These are phyloP conservation scores for Trichoderma hamatum DNA, from an alignment of 2,329 filamentous ascomycete genomes.

Conservation along the genomic window DNA sequence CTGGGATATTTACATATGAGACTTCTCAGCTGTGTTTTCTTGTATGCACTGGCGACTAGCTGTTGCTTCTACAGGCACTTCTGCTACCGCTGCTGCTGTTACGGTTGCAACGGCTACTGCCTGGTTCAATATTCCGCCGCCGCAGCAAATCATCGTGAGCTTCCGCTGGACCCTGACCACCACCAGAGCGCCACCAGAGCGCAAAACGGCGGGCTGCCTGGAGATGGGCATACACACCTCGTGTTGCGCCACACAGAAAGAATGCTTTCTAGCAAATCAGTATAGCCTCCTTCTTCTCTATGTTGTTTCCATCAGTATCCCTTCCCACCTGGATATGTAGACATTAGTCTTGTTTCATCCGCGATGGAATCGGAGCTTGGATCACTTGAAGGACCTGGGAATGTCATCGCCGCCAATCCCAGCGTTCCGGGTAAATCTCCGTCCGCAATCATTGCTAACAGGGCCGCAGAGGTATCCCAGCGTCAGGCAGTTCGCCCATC, in stretches of 20 bases:
- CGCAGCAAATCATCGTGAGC: background rate
- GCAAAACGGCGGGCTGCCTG: conserved; percentile 12
- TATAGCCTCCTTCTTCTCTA: background rate
- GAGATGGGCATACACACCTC: background rate
- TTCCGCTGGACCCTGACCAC: background rate
- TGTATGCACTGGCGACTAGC: background rate
- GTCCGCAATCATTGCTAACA: background rate
- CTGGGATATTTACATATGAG: background rate
- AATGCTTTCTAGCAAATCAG: background rate
- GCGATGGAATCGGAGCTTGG: background rate
- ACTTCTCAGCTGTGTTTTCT: background rate
- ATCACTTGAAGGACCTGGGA: background rate
- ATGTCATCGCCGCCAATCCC: background rate
- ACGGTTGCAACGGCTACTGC: background rate
- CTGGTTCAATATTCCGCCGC: background rate
- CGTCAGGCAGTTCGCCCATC: background rate
- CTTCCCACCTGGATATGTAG: background rate
- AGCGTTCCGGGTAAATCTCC: background rate
- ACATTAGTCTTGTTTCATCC: background rate
- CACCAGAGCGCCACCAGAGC: conserved; percentile 7
- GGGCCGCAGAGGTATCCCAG: background rate
- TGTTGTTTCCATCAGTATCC: background rate
- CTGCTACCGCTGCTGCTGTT: background rate
- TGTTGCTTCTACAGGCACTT: background rate
- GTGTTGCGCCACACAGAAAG: background rate